Evolutionary conservation across 257 asterid species (phyloP).

Genomic region (Gentiana straminea): DNA sequence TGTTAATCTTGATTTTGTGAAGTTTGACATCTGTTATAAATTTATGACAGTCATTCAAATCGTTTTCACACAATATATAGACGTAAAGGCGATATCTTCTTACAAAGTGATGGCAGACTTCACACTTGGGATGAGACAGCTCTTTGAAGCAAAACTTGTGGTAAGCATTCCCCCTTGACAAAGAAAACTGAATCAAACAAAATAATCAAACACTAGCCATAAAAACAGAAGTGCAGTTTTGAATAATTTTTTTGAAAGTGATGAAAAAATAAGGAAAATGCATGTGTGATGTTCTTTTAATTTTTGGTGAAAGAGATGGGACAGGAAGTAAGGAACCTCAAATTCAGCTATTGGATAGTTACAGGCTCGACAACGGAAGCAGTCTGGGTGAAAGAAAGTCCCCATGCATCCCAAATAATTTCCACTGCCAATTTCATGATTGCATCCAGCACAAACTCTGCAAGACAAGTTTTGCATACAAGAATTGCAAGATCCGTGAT

Average conservation of each 20-base stretch:
- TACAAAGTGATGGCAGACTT: constrained; percentile 91
- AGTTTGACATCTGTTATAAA: too few species aligned
- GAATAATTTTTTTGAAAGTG: not conserved
- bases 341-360: constrained; percentile 62
- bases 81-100: constrained; percentile 12
- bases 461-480: constrained; percentile 4
- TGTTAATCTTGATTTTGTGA: not conserved
- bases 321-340: constrained; percentile 41
- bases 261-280: not conserved
- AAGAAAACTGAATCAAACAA: constrained; percentile 74
- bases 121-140: constrained; percentile 91
- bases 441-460: constrained; percentile 81
- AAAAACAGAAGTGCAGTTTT: constrained; percentile 5
- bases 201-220: constrained; percentile 34
- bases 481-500: not conserved
- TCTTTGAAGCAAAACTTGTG: constrained; percentile 94
- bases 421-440: constrained; percentile 66
- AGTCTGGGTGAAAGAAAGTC: constrained; percentile 71
- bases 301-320: not conserved
- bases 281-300: not conserved
- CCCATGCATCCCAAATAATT: constrained; percentile 97
- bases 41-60: too few species aligned
- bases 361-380: constrained; percentile 80
- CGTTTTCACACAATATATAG: not conserved
- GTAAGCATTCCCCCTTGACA: constrained; percentile 69